Conservation (phyloP, 805 yeast genomes). For the Candida arabinofermentans region DNA sequence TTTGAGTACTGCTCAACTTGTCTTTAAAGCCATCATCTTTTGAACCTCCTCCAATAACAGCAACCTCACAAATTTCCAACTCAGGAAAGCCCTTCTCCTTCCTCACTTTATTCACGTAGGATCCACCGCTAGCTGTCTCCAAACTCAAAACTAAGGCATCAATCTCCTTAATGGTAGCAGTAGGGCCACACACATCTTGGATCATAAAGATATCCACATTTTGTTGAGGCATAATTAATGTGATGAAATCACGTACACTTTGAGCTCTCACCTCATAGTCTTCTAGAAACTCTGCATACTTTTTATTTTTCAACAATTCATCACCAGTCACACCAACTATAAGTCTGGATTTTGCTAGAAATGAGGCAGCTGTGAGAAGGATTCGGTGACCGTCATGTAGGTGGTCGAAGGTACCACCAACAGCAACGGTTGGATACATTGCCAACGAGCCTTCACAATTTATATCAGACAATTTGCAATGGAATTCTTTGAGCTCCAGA, state of each 20-base stretch:
- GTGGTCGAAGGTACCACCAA: slow-evolving; percentile 98
- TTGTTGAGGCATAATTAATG: slow-evolving; percentile 41
- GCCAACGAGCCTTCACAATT: not conserved
- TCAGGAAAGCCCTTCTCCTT: slow-evolving; percentile 46
- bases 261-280: slow-evolving; percentile 47
- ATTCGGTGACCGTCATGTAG: slow-evolving; percentile 94
- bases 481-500: not conserved
- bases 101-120: slow-evolving; percentile 64
- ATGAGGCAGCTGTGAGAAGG: slow-evolving; percentile 67
- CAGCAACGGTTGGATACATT: slow-evolving; percentile 40
- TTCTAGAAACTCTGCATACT: slow-evolving; percentile 63
- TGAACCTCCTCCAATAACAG: slow-evolving; percentile 58
- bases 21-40: slow-evolving; percentile 49
- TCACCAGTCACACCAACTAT: slow-evolving; percentile 85
- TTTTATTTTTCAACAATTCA: slow-evolving; percentile 67
- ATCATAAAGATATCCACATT: slow-evolving; percentile 55
- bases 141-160: slow-evolving; percentile 77
- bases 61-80: slow-evolving; percentile 50
- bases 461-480: not conserved
- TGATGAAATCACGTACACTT: slow-evolving; percentile 47
- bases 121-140: slow-evolving; percentile 78
- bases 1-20: slow-evolving; percentile 81
- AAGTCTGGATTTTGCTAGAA: slow-evolving; percentile 47
- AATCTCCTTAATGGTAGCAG: slow-evolving; percentile 68
- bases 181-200: slow-evolving; percentile 90